Evolutionary conservation across 768 basidiomycete genomes (phyloP), one percentile per base, ranked within the genome.

Genomic region (Auricularia cornea): DNA sequence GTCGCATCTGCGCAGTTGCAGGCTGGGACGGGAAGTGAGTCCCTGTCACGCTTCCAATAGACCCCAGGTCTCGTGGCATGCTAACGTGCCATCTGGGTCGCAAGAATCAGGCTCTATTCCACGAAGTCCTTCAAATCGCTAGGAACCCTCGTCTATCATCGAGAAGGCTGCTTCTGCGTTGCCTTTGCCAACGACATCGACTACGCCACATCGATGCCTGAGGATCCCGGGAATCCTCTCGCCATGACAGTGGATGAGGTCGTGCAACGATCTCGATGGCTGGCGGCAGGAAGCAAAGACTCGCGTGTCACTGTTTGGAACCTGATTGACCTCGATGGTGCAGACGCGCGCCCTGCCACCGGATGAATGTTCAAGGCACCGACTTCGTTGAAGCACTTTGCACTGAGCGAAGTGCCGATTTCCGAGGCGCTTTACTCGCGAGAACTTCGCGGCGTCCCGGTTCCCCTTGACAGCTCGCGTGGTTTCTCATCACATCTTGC

Each of bases 21-120:
- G 93, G 94, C 0, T 98, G 96, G 96, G 94, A 98, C 65, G 94
- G 96, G 38, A 84, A 80, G 95, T 94, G 67, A 68, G 89, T 75
- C 28, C 54, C 63, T 31, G 48, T n/a, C 16, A 41, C n/a, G 65
- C n/a, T 23, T 38, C 1, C 4, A 20, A 52, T 63, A n/a, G 2
- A 56, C 18, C 28, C 30, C 26, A 48, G 48, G 30, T 62, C 52
- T 40, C 2, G 18, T 56, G 26, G 20, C 29, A 59, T 23, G 28
- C 62, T 56, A n/a, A 51, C 62, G 3, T 38, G 41, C 54, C n/a
- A n/a, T n/a, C n/a, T 40, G 18, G 40, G 40, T 52, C 28, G 32
- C 4, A 18, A 97, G 93, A 63, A 79, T 95, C 20, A 85, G 92
- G 0, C 76, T 98, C 8, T 94, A 89, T 74, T 89, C 93, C 0